A percentile compares a stretch with the other conserved stretches of the same genome.
Evolutionary conservation across 1,139 yeast species (phyloP).

Genomic region (Kazachstania sp.): DNA sequence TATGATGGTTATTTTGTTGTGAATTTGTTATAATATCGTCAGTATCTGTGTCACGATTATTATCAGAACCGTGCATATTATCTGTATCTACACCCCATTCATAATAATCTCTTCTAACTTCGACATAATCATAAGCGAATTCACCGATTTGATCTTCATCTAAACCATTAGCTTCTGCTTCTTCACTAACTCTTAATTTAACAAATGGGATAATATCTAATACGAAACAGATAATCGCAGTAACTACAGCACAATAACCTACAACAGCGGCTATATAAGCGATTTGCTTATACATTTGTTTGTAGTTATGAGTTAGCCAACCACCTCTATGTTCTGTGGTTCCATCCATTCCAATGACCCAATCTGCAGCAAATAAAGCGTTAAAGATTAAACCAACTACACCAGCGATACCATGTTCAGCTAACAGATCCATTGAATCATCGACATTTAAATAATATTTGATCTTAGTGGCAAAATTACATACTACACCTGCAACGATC

Average conservation of each 20-base stretch:
- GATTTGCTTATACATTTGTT: constrained; percentile 82
- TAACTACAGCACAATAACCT: constrained; percentile 72
- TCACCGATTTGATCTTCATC: constrained; percentile 98
- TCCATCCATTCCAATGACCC: constrained; percentile 86
- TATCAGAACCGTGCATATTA: constrained; percentile 10
- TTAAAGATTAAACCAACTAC: constrained; percentile 79
- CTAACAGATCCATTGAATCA: constrained; percentile 89
- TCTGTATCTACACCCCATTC: constrained; percentile 45
- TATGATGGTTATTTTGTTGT: background rate
- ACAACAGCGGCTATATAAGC: constrained; percentile 69
- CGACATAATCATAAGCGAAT: constrained; percentile 96
- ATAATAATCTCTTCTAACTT: constrained; percentile 86
- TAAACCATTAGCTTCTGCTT: constrained; percentile 80
- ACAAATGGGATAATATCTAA: constrained; percentile 77
- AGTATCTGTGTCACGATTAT: constrained; percentile 1
- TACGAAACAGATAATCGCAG: constrained; percentile 66
- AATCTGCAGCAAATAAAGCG: constrained; percentile 77
- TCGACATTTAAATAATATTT: constrained; percentile 77
- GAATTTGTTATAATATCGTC: constrained; percentile 1
- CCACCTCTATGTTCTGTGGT: constrained; percentile 80
- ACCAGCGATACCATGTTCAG: constrained; percentile 98
- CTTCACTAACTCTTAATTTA: constrained; percentile 69
- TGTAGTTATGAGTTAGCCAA: constrained; percentile 85
- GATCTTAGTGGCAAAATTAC: constrained; percentile 85
- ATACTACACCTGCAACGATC: constrained; percentile 65